Evolutionary conservation across 257 asterid species (phyloP).

Genomic region (Marsdenia floribunda): DNA sequence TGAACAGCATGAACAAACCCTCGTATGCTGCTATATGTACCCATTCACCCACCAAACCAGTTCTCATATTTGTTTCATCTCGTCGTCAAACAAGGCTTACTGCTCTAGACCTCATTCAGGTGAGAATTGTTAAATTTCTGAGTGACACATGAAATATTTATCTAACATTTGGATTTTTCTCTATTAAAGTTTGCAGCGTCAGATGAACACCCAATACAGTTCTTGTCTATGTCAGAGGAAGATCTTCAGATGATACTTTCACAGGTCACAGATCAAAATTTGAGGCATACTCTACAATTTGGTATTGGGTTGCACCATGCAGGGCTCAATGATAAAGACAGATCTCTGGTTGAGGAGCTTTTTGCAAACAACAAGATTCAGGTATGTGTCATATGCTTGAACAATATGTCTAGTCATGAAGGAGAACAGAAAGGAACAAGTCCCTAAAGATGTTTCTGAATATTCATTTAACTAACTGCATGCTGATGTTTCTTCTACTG

Average conservation of each 20-base stretch:
- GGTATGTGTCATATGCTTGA: slow-evolving; percentile 36
- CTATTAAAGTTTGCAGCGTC: slow-evolving; percentile 80
- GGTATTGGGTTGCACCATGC: slow-evolving; percentile 99
- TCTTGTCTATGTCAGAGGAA: slow-evolving; percentile 84
- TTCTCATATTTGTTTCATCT: slow-evolving; percentile 93
- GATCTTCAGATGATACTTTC: slow-evolving; percentile 93
- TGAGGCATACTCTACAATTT: slow-evolving; percentile 93
- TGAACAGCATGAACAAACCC: slow-evolving; percentile 99
- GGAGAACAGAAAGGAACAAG: slow-evolving; percentile 1
- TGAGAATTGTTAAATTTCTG: slow-evolving; percentile 26
- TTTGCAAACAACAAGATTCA: slow-evolving; percentile 95
- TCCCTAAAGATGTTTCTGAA: neutral
- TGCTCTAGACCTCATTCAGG: slow-evolving; percentile 98
- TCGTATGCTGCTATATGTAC: slow-evolving; percentile 97
- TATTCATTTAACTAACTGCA: slow-evolving; percentile 13
- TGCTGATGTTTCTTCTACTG: slow-evolving; percentile 21
- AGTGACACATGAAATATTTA: slow-evolving; percentile 7
- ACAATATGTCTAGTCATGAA: slow-evolving; percentile 11
- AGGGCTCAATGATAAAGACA: slow-evolving; percentile 90
- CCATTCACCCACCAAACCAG: slow-evolving; percentile 95
- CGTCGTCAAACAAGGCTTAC: slow-evolving; percentile 99
- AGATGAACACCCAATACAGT: slow-evolving; percentile 89
- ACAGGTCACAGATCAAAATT: slow-evolving; percentile 89
- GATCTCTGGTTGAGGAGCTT: slow-evolving; percentile 97
- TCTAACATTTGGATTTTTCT: slow-evolving; percentile 18